Evolutionary conservation across 2,329 filamentous ascomycete species (phyloP).

Genomic region (Hypomyces rosellus): DNA sequence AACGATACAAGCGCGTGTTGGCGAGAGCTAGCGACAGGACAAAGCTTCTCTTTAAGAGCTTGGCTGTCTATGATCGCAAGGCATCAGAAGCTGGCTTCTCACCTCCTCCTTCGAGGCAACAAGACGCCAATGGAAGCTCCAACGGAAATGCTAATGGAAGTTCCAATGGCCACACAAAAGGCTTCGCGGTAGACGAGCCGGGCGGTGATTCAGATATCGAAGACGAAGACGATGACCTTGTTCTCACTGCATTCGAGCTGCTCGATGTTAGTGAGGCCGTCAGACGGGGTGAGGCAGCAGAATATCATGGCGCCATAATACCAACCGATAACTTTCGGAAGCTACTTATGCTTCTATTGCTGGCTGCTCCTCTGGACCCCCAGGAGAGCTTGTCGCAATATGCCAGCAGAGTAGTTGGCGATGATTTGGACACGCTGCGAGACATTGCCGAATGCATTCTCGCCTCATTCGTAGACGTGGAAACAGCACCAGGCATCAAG

Average conservation of each 20-base stretch:
- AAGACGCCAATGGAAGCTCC: background rate
- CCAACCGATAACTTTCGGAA: slow-evolving; percentile 67
- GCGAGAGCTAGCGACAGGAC: slow-evolving; percentile 50
- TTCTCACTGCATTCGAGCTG: slow-evolving; percentile 61
- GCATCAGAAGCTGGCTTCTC: slow-evolving; percentile 28
- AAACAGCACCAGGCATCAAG: slow-evolving; percentile 56
- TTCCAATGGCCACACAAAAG: slow-evolving; percentile 21
- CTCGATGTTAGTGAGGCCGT: slow-evolving; percentile 59
- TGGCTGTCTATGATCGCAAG: slow-evolving; percentile 64
- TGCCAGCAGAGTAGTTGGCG: slow-evolving; percentile 47
- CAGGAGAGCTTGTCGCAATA: slow-evolving; percentile 61
- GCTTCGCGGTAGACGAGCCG: slow-evolving; percentile 42
- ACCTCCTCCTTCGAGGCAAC: background rate
- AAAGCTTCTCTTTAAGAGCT: slow-evolving; percentile 62
- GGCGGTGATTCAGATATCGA: slow-evolving; percentile 31
- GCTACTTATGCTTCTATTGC: slow-evolving; percentile 62
- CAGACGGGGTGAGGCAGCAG: slow-evolving; percentile 42
- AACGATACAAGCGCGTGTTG: slow-evolving; percentile 59
- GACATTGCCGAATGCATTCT: slow-evolving; percentile 59
- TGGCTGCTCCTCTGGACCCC: slow-evolving; percentile 57
- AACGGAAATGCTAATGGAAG: background rate
- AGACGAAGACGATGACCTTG: slow-evolving; percentile 55
- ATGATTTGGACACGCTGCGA: slow-evolving; percentile 53
- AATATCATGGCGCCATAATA: slow-evolving; percentile 60
- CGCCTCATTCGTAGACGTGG: slow-evolving; percentile 58